Conservation (phyloP, 1,284 basidiomycete genomes). For the Termitomyces sp. region DNA sequence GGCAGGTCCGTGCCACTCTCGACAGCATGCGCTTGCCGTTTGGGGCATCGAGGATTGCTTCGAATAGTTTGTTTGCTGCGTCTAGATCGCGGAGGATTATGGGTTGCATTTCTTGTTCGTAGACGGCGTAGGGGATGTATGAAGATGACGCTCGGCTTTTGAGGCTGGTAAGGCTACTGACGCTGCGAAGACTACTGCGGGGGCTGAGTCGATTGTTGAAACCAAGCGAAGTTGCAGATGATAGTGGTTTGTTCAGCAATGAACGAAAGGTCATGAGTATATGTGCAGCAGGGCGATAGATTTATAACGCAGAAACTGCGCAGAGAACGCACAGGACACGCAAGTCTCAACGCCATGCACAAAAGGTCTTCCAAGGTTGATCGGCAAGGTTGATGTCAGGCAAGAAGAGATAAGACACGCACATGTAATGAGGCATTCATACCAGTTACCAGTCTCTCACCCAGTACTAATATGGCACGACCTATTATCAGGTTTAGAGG, state of each 20-base stretch:
- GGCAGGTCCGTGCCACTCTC: slow-evolving; percentile 68
- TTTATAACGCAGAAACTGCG: slow-evolving; percentile 31
- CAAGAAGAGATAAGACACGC: slow-evolving; percentile 22
- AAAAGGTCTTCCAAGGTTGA: slow-evolving; percentile 19
- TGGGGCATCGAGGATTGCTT: slow-evolving; percentile 62
- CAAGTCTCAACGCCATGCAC: slow-evolving; percentile 24
- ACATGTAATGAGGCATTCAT: slow-evolving; percentile 26
- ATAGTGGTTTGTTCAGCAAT: slow-evolving; percentile 41
- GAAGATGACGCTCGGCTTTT: slow-evolving; percentile 23
- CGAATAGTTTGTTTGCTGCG: slow-evolving; percentile 56
- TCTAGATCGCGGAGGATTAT: slow-evolving; percentile 61
- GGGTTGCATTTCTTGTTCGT: slow-evolving; percentile 49
- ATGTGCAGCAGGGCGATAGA: slow-evolving; percentile 21
- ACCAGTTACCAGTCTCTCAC: slow-evolving; percentile 1
- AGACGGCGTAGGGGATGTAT: slow-evolving; percentile 36
- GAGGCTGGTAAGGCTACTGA: slow-evolving; percentile 27
- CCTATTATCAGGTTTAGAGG: slow-evolving; percentile 1
- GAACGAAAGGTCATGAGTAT: slow-evolving; percentile 37
- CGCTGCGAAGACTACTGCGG: slow-evolving; percentile 33
- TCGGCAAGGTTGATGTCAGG: slow-evolving; percentile 15
- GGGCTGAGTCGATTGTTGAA: slow-evolving; percentile 36
- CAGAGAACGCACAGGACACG: slow-evolving; percentile 29
- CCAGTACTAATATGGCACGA: slow-evolving; percentile 6
- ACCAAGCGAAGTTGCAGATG: slow-evolving; percentile 32
- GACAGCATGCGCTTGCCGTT: slow-evolving; percentile 60